Base-by-base conservation (phyloP, 495 filamentous ascomycete genomes). In the Tuber aestivum region DNA sequence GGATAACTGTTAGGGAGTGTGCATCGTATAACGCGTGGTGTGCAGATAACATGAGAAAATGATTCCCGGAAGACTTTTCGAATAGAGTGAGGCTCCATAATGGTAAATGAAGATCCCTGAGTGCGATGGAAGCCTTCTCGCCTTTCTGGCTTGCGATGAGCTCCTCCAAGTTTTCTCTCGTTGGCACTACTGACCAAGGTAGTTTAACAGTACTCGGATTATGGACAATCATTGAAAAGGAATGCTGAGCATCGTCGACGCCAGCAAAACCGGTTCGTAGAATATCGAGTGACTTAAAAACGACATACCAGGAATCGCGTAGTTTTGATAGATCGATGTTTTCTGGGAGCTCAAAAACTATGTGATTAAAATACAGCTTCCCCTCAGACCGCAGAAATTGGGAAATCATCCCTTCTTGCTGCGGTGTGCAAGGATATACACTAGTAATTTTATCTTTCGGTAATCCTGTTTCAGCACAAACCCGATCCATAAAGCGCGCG, bases 1-100 rank as follows among this genome's bases (percentile, higher is more conserved):
- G 85, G 6, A 94, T 86, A 1, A 84, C 70, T 23, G 74, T 23
- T 16, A 97, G 84, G 23, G 92, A 91, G 45, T 88, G 86, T 0
- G 92, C 93, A 84, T 97, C 93, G 77, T 94, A 95, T 1, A 97
- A 84, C 4, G 92, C 91, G 83, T 97, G 93, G 72, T 93, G 89
- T 8, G 87, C 86, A 21, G 86, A 88, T 68, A 92, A 85, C 56
- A 86, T 81, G 18, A 91, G 75, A 0, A 81, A 73, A 20, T 70
- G 75, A 6, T 71, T 69, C n/a, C 74, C 75, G 2, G 56, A 69
- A 10, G 79, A 72, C 0, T 79, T 72, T 48, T 83, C 69, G 16
- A 82, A 72, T 12, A 88, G 69, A 41, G 78, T 74, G 65, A 90
- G 86, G 77, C 78, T 77, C 90, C 86, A 89, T 76, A 83, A 86